These are phyloP conservation scores for Terfezia boudieri DNA, from an alignment of 495 filamentous ascomycete species.

Conservation along the genomic window DNA sequence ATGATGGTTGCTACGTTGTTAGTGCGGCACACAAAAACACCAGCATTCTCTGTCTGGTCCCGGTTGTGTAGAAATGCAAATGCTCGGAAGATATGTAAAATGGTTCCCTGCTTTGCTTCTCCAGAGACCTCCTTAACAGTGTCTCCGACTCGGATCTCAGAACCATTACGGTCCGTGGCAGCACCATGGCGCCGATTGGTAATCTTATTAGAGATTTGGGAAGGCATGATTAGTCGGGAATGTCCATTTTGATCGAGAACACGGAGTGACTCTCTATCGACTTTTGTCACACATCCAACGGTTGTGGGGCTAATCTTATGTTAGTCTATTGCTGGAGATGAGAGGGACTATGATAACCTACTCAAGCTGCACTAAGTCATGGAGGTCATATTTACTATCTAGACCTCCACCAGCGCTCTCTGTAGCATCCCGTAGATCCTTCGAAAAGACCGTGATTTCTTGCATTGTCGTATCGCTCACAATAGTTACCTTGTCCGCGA, in stretches of 20 bases:
- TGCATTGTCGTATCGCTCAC: constrained; percentile 73
- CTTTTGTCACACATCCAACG: constrained; percentile 80
- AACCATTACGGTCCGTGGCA: constrained; percentile 79
- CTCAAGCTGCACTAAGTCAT: constrained; percentile 89
- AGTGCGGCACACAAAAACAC: constrained; percentile 71
- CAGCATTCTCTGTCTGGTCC: constrained; percentile 65
- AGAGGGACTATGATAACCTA: constrained; percentile 21
- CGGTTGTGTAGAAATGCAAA: constrained; percentile 73
- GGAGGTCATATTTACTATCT: constrained; percentile 66
- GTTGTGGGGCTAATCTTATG: constrained; percentile 39
- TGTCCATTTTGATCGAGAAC: constrained; percentile 81
- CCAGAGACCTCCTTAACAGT: constrained; percentile 77
- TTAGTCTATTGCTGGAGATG: constrained; percentile 18
- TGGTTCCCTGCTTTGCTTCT: constrained; percentile 62
- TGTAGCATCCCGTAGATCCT: constrained; percentile 76
- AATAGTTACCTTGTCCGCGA: constrained; percentile 73
- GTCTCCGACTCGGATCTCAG: constrained; percentile 78
- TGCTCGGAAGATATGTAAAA: constrained; percentile 76
- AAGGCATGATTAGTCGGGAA: constrained; percentile 58
- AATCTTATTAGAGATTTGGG: constrained; percentile 73
- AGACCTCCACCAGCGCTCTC: constrained; percentile 65
- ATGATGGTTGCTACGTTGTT: constrained; percentile 70
- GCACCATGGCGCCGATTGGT: constrained; percentile 58
- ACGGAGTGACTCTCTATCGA: constrained; percentile 75
- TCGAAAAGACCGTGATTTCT: constrained; percentile 95